These are phyloP conservation scores for Comarum palustre DNA, from an alignment of 306 rosid genomes.

Conservation along the genomic window DNA sequence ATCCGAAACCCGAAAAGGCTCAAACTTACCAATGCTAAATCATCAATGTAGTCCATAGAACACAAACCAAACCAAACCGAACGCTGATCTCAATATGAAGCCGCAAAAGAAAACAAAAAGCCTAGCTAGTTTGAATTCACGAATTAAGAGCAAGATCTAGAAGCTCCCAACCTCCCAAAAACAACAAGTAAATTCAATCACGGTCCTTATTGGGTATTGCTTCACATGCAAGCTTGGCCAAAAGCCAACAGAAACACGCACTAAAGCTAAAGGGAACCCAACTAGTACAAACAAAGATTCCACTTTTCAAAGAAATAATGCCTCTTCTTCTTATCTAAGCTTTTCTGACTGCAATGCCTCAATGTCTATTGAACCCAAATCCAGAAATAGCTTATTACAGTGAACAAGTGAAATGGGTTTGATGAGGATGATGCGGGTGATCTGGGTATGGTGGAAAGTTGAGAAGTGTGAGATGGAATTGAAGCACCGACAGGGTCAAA, in stretches of 20 bases:
- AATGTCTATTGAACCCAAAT: constrained; percentile 31
- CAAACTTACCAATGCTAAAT: constrained; percentile 29
- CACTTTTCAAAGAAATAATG: constrained; percentile 44
- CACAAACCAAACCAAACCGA: not conserved
- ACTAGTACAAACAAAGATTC: constrained; percentile 19
- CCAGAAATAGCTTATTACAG: constrained; percentile 11
- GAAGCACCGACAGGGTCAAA: constrained; percentile 28
- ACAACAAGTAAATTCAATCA: constrained; percentile 48
- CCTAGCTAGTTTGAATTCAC: constrained; percentile 26
- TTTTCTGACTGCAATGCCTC: constrained; percentile 15
- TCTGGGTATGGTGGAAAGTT: constrained; percentile 10
- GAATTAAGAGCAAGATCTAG: constrained; percentile 32
- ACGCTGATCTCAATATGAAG: constrained; percentile 37
- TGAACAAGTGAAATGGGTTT: not conserved
- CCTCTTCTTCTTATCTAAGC: constrained; percentile 11
- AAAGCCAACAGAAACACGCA: constrained; percentile 37
- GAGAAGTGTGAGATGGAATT: constrained; percentile 22
- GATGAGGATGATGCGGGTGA: constrained; percentile 5
- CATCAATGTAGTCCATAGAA: constrained; percentile 53
- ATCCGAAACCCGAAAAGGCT: constrained; percentile 12
- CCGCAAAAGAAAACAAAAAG: constrained; percentile 15
- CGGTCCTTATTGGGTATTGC: constrained; percentile 62
- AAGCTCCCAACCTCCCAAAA: constrained; percentile 32
- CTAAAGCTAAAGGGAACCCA: constrained; percentile 34
- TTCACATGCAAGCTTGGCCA: constrained; percentile 70